These are phyloP conservation scores for Kandelia obovata DNA, from an alignment of 345 rosid species.

Conservation along the genomic window DNA sequence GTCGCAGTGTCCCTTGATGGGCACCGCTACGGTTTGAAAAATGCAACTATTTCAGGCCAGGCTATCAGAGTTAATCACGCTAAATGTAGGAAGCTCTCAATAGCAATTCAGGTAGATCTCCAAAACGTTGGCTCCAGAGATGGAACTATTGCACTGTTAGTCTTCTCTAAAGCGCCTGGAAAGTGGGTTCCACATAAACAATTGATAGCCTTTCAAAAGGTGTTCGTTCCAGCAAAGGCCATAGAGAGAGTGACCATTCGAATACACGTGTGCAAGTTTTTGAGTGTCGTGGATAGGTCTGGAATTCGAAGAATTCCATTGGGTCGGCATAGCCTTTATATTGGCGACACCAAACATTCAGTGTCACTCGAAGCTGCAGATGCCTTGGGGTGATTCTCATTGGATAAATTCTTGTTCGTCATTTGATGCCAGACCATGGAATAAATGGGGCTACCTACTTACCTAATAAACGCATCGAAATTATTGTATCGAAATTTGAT, in stretches of 20 bases:
- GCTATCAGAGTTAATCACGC: constrained; percentile 73
- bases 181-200: constrained; percentile 73
- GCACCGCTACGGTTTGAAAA: constrained; percentile 33
- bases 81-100: constrained; percentile 46
- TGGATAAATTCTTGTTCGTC: not conserved
- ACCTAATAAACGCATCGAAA: too few species aligned
- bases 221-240: constrained; percentile 53
- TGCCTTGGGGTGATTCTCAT: not conserved
- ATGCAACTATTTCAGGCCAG: constrained; percentile 40
- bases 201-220: constrained; percentile 64
- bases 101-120: constrained; percentile 64
- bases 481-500: too few species aligned
- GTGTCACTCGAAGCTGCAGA: constrained; percentile 59
- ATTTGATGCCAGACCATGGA: too few species aligned
- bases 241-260: constrained; percentile 45
- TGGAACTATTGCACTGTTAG: constrained; percentile 63
- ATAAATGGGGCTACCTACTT: too few species aligned
- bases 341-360: constrained; percentile 55
- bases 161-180: constrained; percentile 65
- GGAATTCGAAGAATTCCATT: constrained; percentile 83
- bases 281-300: constrained; percentile 73
- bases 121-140: constrained; percentile 59
- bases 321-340: constrained; percentile 67
- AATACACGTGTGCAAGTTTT: constrained; percentile 76
- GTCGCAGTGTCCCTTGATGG: constrained; percentile 48